Evolutionary conservation across 345 rosid genomes (phyloP).

Genomic region (Eucalyptus grandis): DNA sequence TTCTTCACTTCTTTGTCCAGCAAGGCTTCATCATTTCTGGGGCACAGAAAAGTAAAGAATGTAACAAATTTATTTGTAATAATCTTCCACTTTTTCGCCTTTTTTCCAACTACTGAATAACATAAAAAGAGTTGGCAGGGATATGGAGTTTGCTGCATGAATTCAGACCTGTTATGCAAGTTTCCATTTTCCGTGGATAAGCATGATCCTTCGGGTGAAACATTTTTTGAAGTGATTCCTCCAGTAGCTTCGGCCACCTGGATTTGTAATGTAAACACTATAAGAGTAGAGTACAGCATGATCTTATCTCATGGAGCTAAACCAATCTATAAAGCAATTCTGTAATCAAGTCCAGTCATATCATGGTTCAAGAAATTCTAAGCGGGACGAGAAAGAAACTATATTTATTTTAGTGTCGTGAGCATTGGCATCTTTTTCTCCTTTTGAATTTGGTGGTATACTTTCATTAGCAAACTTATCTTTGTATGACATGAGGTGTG

Average conservation of each 20-base stretch:
- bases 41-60: background rate
- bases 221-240: background rate
- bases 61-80: background rate
- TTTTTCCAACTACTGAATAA: background rate
- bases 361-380: background rate
- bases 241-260: constrained; percentile 8
- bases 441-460: background rate
- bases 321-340: background rate
- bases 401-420: background rate
- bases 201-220: background rate
- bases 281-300: background rate
- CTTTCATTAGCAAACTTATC: background rate
- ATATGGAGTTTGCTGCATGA: background rate
- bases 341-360: background rate
- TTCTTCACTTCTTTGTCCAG: constrained; percentile 4
- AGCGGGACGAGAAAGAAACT: background rate
- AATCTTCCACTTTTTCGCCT: background rate
- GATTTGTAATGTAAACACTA: background rate
- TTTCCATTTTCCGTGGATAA: background rate
- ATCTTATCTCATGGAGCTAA: background rate
- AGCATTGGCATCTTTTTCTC: background rate
- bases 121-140: background rate
- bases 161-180: constrained; percentile 21
- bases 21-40: background rate
- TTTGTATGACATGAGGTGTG: background rate